Evolutionary conservation across 257 asterid genomes (phyloP).

Genomic region (Solanum paucissectum): DNA sequence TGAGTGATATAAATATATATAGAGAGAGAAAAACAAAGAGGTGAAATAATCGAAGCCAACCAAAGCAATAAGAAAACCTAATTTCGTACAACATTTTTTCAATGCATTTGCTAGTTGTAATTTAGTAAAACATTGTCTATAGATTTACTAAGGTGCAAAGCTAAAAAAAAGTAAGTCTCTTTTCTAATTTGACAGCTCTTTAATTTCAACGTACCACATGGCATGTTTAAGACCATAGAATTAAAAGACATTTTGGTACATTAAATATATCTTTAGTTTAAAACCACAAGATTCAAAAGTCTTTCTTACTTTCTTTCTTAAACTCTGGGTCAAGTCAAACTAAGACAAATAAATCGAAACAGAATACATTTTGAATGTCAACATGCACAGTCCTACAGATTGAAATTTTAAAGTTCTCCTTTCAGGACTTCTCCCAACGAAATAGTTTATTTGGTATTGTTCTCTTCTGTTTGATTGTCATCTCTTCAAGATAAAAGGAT

Average conservation of each 20-base stretch:
- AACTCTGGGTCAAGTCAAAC: background rate
- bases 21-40: background rate
- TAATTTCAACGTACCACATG: background rate
- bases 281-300: background rate
- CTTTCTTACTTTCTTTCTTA: background rate
- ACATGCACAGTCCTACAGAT: background rate
- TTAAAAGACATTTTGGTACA: background rate
- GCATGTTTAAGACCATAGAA: background rate
- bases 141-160: background rate
- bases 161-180: background rate
- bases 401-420: background rate
- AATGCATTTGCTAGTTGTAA: background rate
- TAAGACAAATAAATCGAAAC: background rate
- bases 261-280: background rate
- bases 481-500: background rate
- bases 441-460: background rate
- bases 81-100: background rate
- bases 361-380: background rate
- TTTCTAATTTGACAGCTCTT: background rate
- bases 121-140: background rate
- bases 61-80: background rate
- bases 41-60: background rate
- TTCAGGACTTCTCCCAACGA: background rate
- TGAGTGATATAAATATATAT: too few species aligned
- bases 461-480: background rate